Evolutionary conservation across 345 rosid genomes (phyloP), one percentile per base, ranked within the genome.

Genomic region (Brassica carinata): DNA sequence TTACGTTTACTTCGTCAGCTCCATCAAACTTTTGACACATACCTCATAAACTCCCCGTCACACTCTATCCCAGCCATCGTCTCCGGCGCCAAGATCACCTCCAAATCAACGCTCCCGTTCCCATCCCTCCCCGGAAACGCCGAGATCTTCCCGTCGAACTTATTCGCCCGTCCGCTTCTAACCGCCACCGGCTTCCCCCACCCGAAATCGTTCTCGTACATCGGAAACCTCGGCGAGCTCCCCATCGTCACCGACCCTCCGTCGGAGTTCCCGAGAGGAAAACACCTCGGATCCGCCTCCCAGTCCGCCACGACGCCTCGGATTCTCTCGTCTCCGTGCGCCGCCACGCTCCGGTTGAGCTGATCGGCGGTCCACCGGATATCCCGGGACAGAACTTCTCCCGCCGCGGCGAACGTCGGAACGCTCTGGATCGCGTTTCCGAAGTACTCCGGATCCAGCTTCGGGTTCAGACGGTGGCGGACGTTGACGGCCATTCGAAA

Each of bases 341-440:
- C 94, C 15, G 57, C 53, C 14, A 93, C 93, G 27, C 68, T 88
- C 72, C 80, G 68, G 67, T 89, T 89, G 18, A 95, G 85, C 86
- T 86, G 86, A 87, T 90, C 89, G 1, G 97, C 96, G 31, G 91
- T 85, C 97, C 99, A 95, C 7, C 90, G 86, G n/a, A 95, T 83
- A 81, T 93, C 98, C 8, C 84, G 82, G 3, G 90, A 78, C 51
- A 89, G 14, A 58, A 95, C 96, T 31, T 93, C 96, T 2, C 88
- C 92, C 0, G 93, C 96, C 30, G 89, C 26, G 74, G 96, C 98
- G 70, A 77, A 73, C 0, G 94, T 91, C 1, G 99, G 96, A 14
- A 85, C 80, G 87, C 99, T 95, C 83, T 95, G 99, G 31, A 95
- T 95, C 23, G 96, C 97, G 88, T 95, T 95, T 59, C 99, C 99